Evolutionary conservation across 2,329 filamentous ascomycete genomes (phyloP).

Genomic region (Escovopsis sp.): DNA sequence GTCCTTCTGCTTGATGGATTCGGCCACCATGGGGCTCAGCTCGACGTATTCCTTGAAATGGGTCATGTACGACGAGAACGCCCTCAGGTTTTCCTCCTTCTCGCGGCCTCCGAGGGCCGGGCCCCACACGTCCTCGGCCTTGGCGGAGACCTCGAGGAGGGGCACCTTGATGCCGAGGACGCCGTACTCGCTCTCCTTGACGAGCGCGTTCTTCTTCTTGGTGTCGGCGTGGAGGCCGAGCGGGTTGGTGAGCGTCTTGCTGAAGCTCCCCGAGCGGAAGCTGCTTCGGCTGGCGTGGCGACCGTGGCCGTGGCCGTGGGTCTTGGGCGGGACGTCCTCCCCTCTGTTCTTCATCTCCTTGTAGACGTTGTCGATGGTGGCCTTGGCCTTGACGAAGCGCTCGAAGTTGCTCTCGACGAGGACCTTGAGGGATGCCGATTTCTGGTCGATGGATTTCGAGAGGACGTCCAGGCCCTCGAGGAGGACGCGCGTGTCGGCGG

Average conservation of each 20-base stretch:
- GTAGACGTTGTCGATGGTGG: constrained; percentile 97
- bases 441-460: constrained; percentile 88
- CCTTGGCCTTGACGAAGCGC: constrained; percentile 91
- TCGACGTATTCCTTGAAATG: constrained; percentile 72
- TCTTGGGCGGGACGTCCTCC: constrained; percentile 29
- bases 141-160: constrained; percentile 75
- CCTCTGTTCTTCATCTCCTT: constrained; percentile 82
- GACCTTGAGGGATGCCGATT: constrained; percentile 90
- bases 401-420: constrained; percentile 97
- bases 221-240: constrained; percentile 33
- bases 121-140: constrained; percentile 95
- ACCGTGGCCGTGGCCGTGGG: constrained; percentile 33
- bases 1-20: constrained; percentile 80
- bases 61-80: constrained; percentile 59
- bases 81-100: constrained; percentile 75
- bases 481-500: constrained; percentile 68
- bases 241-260: constrained; percentile 21
- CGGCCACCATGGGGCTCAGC: constrained; percentile 58
- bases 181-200: constrained; percentile 86
- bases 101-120: constrained; percentile 83
- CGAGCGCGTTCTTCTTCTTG: constrained; percentile 72
- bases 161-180: constrained; percentile 78
- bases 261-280: constrained; percentile 31
- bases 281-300: constrained; percentile 53
- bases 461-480: constrained; percentile 72